Evolutionary conservation across 1,139 yeast species (phyloP).

Genomic region (Pichia sp.): DNA sequence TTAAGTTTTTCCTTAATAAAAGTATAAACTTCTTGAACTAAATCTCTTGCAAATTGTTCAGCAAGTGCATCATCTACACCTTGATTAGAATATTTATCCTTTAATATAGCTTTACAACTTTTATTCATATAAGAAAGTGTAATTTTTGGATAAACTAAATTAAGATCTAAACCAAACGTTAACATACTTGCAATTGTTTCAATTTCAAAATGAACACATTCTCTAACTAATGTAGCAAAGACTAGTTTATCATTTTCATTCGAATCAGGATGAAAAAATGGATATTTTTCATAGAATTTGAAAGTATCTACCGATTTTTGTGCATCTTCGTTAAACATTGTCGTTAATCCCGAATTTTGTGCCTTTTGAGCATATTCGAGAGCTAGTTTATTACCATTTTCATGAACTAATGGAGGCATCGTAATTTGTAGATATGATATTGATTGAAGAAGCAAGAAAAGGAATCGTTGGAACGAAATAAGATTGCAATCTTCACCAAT

Average conservation of each 20-base stretch:
- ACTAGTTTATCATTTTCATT: conserved; percentile 8
- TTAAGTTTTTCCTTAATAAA: conserved; percentile 8
- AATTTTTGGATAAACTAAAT: conserved; percentile 10
- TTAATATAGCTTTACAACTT: conserved; percentile 10
- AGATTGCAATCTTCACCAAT: not conserved
- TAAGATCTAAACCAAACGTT: conserved; percentile 14
- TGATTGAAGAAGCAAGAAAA: not conserved
- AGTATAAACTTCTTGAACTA: conserved; percentile 11
- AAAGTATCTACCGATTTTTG: conserved; percentile 13
- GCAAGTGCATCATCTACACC: conserved; percentile 7
- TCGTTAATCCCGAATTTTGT: conserved; percentile 11
- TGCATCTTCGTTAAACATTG: conserved; percentile 16
- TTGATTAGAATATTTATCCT: conserved; percentile 6
- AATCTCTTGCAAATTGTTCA: conserved; percentile 11
- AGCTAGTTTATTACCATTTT: conserved; percentile 12
- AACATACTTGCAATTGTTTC: conserved; percentile 18
- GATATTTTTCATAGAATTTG: conserved; percentile 9
- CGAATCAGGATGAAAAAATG: conserved; percentile 13
- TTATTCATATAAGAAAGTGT: conserved; percentile 12
- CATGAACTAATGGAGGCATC: conserved; percentile 15
- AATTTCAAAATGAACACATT: conserved; percentile 18
- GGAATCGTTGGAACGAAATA: not conserved
- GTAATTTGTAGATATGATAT: not conserved
- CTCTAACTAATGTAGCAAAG: conserved; percentile 16
- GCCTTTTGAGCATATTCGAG: conserved; percentile 13